Base-by-base conservation (phyloP, 805 yeast species). In the Metschnikowia corniflorae region DNA sequence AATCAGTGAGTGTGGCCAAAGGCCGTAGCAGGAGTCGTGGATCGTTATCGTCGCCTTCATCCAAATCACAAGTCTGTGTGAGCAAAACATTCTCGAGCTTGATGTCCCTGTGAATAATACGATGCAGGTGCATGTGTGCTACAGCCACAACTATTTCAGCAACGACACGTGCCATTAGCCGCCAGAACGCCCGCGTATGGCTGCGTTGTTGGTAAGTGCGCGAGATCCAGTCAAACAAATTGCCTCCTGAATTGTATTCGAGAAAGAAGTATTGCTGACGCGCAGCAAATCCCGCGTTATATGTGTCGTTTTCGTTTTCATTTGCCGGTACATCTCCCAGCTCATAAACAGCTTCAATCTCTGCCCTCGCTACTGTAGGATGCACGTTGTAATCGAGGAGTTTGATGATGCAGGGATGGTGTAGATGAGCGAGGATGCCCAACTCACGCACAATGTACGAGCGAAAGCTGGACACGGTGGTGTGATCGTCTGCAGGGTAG, bases 81-180 rank as follows among this genome's bases (percentile, higher is more conserved):
- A 80, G 53, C n/a, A 87, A 59, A 2, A 87, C 68, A 51, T 88
- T 93, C 51, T 93, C 98, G 29, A 91, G 68, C 63, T 93, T 93
- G 49, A 93, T 74, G 54, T 93, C 98, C 41, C 97, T 77, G 60
- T 93, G 98, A 7, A 89, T 86, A 18, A 89, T 76, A 42, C 73
- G 60, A 38, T 74, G 63, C 4, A 57, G 51, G 57, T 93, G 98
- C 35, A 91, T 62, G 54, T 83, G 87, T 3, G 43, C 39, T 3
- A 88, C 78, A 0, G 95, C 91, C 8, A 71, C 56, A 3, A 78
- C 74, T 2, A 86, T 51, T 57, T 93, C 96, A 6, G 81, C 73
- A 44, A 84, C 82, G 0, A 88, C 63, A 18, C 86, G 68, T 39
- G 77, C 68, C 2, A 84, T 63, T 7, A 82, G 62, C 28, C 58